These are phyloP conservation scores for Cutaneotrichosporon daszewskae DNA, from an alignment of 1,284 basidiomycete genomes.

Conservation along the genomic window DNA sequence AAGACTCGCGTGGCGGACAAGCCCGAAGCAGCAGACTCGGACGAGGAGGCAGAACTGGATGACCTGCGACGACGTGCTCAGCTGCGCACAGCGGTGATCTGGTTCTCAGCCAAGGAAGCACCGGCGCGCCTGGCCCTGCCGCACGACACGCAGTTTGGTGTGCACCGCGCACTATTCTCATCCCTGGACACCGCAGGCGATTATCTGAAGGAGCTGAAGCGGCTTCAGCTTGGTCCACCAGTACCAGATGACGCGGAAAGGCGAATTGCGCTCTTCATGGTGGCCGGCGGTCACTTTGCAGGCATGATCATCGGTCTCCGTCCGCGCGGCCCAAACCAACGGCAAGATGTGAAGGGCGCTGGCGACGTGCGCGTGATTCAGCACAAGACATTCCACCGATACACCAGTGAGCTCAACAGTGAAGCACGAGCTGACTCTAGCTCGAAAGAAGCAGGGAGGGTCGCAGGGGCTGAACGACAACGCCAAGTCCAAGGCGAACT, in stretches of 20 bases:
- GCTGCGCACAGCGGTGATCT: conserved; percentile 70
- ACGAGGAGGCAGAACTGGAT: conserved; percentile 43
- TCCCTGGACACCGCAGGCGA: conserved; percentile 47
- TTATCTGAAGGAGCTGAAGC: conserved; percentile 52
- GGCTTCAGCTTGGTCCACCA: conserved; percentile 58
- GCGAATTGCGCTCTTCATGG: conserved; percentile 90
- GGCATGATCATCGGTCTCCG: conserved; percentile 68
- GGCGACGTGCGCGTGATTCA: conserved; percentile 68
- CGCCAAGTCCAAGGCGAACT: conserved; percentile 84
- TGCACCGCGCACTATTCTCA: conserved; percentile 73
- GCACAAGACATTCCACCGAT: conserved; percentile 97
- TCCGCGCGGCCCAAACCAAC: conserved; percentile 54
- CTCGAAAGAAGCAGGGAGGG: conserved; percentile 95
- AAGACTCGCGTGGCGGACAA: conserved; percentile 46
- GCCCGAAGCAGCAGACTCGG: conserved; percentile 28
- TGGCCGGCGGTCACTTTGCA: conserved; percentile 95
- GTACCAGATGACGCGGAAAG: conserved; percentile 56
- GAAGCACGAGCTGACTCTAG: conserved; percentile 32
- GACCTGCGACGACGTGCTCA: conserved; percentile 45
- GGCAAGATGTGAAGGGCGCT: conserved; percentile 51
- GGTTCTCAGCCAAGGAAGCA: conserved; percentile 68
- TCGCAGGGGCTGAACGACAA: conserved; percentile 90
- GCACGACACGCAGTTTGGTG: conserved; percentile 72
- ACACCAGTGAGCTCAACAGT: conserved; percentile 66
- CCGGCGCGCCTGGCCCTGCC: conserved; percentile 43